Base-by-base conservation (phyloP, 106 monocot genomes). In the Dioscorea zingiberensis region DNA sequence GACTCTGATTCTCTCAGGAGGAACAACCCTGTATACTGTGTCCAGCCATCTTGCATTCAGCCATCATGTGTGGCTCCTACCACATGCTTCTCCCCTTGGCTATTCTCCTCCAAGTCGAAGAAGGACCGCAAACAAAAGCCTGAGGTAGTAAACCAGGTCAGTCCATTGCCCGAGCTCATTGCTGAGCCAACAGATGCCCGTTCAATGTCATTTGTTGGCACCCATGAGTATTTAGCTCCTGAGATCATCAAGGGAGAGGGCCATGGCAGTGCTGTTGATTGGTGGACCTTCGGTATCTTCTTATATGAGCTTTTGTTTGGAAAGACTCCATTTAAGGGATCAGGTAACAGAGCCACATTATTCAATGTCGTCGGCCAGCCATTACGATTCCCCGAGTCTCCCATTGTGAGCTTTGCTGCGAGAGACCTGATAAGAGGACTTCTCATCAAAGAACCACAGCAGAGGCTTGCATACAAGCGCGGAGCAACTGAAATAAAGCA, bases 261-360 rank as follows among this genome's bases (percentile, higher is more conserved):
- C 27, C 77, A 77, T 58, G 77, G 77, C 38, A 77, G 77, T n/a
- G 77, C 77, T 3, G 77, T 77, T 23, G 77, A 77, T 48, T 77
- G 77, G 77, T 77, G 77, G 77, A 77, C 77, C 48, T 77, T 77
- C 30, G 77, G 77, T 11, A 65, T 77, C 24, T 77, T 77, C 70
- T 58, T 77, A 7, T 77, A 77, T 49, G 77, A 77, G 65, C 69
- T 76, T 60, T 56, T 76, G 56, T 76, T 56, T 18, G 76, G 76
- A 1, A 76, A 76, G 46, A 76, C 77, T 24, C 77, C 77, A 26
- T 77, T 77, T 48, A 77, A 77, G 32, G 77, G 77, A 18, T 64
- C 77, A 15, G 77, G 70, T 58, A 77, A 77, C 32, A 47, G 70
- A 24, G 77, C 69, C 13, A 77, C 77, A 17, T 64, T 77, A 3